Evolutionary conservation across 2,329 filamentous ascomycete species (phyloP), one percentile per base, ranked within the genome.

Genomic region (Talaromyces islandicus): DNA sequence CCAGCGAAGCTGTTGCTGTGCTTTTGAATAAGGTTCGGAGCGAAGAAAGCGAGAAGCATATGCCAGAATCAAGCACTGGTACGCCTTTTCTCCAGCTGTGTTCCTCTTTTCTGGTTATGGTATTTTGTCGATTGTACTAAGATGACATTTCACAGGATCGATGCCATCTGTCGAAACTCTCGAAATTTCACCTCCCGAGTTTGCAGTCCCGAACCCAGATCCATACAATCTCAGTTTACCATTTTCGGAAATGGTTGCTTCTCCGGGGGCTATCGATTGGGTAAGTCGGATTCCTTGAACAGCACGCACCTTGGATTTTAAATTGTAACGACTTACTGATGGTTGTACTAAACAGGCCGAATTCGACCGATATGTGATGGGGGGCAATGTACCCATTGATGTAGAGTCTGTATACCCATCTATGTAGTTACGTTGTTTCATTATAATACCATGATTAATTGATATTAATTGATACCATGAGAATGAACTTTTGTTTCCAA

Each of bases 1-100:
- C 90, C 1, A 85, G 85, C 54, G 85, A 86, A 56, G 83, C 91
- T 19, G 78, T 96, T n/a, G 85, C 85, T 32, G 85, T 95, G 58
- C 90, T 96, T 82, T 75, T 96, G 50, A 82, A 86, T 29, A 92
- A 92, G 72, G 54, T 62, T 19, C 35, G 53, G 14, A 53, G 43
- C 9, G 43, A 53, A 56, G 56, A 56, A 38, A 54, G 32, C 24
- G 52, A 54, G 3, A 51, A 38, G 11, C 56, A 35, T 3, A 50
- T 29, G 29, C 51, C 60, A 9, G 60, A 61, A 10, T 54, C 55
- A 14, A 58, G 55, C 35, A 27, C 24, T 24, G 57, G 59, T 61
- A 58, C 29, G 59, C 24, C 12, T 24, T 32, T 19, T 25, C 25
- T 14, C n/a, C 17, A 9, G 19, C 7, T 32, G 2, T 35, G 35